phyloP scores from a whole-genome alignment of 73 alveolate species.

The Paramecium caudatum region DNA sequence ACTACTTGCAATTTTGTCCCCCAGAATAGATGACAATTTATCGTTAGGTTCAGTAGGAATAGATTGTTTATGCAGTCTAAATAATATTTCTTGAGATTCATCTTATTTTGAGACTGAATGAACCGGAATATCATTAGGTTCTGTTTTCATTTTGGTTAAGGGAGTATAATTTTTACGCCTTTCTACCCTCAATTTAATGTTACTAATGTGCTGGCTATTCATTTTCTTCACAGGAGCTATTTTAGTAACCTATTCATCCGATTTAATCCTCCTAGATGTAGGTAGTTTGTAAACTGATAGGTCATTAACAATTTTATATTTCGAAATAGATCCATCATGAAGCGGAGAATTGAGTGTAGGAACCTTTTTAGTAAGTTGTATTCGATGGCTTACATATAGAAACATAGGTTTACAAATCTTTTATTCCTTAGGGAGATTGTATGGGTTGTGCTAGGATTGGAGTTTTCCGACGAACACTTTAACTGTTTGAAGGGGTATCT shows the following conservation, averaged over 20 bases:
- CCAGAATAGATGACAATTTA: not conserved
- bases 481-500: conserved; percentile 43
- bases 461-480: not conserved
- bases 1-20: not conserved
- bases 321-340: not conserved
- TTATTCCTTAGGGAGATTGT: not conserved
- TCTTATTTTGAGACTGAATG: not conserved
- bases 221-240: not conserved
- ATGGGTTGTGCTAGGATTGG: not conserved
- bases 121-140: not conserved
- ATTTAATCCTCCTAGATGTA: not conserved
- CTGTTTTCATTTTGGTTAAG: conserved; percentile 40
- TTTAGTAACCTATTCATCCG: not conserved
- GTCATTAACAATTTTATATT: conserved; percentile 1
- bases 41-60: not conserved
- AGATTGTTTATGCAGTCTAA: not conserved
- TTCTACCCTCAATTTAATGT: not conserved
- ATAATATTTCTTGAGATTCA: conserved; percentile 42
- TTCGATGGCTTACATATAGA: not conserved
- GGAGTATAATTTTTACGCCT: conserved; percentile 20
- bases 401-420: not conserved
- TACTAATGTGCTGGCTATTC: not conserved
- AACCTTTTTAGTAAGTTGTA: not conserved
- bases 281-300: not conserved
- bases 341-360: conserved; percentile 18